Evolutionary conservation across 192 early-diverging fungal species (phyloP), one percentile per base, ranked within the genome.

Genomic region (Coemansia sp.): DNA sequence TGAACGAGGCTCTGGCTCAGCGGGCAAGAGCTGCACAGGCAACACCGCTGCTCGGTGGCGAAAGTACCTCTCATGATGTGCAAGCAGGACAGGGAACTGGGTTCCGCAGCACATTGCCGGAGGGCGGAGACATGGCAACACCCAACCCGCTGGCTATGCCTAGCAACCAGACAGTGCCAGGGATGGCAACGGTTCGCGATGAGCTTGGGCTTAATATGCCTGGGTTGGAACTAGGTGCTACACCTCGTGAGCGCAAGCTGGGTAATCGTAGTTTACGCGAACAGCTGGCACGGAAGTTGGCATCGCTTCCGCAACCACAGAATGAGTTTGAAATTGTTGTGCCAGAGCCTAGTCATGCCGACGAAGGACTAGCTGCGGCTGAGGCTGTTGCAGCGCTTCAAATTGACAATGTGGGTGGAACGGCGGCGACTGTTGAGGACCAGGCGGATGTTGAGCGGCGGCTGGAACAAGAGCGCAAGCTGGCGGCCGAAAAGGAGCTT

Each of bases 281-380:
- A 63, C 87, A 89, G 56, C 83, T 98, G 9, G 67, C 85, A 24
- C 84, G 81, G 53, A 84, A 89, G 32, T 87, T 97, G 22, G 80
- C 80, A 4, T 58, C 75, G 23, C 75, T 99, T 14, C 97, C 97
- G 1, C 82, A 84, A 60, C 97, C 97, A 43, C 90, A 89, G 49
- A 97, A 97, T 70, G 92, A 96, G 62, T 95, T 95, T 74, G 91
- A 94, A 59, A 87, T 98, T 58, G 87, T 92, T 10, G 72, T 96
- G 54, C 96, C 95, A 1, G 89, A 93, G 29, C 69, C 64, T 14
- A 22, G 19, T 14, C 24, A 39, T 5, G 63, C 15, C 0, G 54
- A 56, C 4, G 61, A 80, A 19, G 65, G 58, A 10, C 75, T 83
- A 6, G 15, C 24, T 12, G 66, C 65, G 2, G 27, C 48, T 3